These are phyloP conservation scores for Phalaenopsis aphrodite DNA, from an alignment of 106 monocot species.

Conservation along the genomic window DNA sequence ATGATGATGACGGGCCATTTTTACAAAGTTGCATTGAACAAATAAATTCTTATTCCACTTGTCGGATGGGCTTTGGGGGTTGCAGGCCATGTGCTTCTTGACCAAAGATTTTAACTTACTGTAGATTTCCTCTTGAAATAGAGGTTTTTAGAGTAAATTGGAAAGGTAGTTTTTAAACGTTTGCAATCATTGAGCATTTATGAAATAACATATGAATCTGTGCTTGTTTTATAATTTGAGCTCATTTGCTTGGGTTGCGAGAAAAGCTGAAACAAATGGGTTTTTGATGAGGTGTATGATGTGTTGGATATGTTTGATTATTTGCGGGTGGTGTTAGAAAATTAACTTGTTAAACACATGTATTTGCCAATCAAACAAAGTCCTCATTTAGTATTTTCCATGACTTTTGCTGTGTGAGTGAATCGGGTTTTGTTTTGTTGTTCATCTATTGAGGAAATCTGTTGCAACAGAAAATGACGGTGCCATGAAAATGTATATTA, in stretches of 20 bases:
- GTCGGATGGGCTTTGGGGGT: background rate
- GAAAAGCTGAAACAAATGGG: background rate
- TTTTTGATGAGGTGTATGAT: background rate
- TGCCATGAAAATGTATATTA: background rate
- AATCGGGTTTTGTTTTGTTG: background rate
- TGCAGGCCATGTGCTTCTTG: background rate
- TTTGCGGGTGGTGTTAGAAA: background rate
- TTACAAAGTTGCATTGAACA: too few species aligned
- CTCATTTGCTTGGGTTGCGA: background rate
- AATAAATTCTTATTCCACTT: background rate
- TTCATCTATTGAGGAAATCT: background rate
- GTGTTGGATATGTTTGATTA: background rate
- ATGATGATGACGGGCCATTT: background rate
- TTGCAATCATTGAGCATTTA: background rate
- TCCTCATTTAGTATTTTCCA: background rate
- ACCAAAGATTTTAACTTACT: background rate
- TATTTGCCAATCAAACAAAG: background rate
- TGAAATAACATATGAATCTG: background rate
- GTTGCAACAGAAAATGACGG: background rate
- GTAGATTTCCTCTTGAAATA: background rate
- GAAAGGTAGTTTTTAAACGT: background rate
- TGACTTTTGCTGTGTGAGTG: background rate
- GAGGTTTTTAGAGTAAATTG: background rate
- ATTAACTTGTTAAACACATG: background rate
- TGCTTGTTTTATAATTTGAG: background rate